phyloP scores from a whole-genome alignment of 352 stramenopile species.

The Pythium aquatile region DNA sequence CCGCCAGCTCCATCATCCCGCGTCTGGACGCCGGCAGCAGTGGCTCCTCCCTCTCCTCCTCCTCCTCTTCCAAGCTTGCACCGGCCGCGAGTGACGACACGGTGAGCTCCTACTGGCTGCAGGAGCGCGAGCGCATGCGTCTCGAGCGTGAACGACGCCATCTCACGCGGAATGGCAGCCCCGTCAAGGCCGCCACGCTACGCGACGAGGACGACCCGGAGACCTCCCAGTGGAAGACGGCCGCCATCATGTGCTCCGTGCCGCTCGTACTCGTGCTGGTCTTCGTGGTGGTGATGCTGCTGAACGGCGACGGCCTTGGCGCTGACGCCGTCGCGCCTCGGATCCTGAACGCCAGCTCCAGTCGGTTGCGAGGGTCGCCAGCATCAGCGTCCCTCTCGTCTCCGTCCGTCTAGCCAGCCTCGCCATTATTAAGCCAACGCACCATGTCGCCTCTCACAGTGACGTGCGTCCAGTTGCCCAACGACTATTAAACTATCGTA shows the following conservation, averaged over 20 bases:
- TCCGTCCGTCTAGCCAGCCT: neutral
- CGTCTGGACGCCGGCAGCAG: neutral
- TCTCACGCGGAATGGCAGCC: conserved; percentile 17
- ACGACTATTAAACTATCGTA: conserved; percentile 27
- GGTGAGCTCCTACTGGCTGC: conserved; percentile 76
- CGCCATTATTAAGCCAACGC: neutral
- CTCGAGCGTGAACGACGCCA: conserved; percentile 20
- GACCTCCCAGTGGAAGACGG: conserved; percentile 37
- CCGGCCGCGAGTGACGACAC: neutral
- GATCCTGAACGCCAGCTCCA: conserved; percentile 6
- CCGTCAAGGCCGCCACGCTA: conserved; percentile 20
- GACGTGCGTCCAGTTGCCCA: neutral
- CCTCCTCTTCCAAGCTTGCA: conserved; percentile 2
- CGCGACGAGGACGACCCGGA: conserved; percentile 13
- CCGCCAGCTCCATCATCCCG: neutral
- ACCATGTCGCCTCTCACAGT: too few species aligned
- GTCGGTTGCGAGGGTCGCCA: conserved; percentile 20
- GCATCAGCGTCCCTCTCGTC: neutral
- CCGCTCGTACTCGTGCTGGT: conserved; percentile 54
- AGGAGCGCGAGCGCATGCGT: conserved; percentile 61
- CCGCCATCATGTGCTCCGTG: conserved; percentile 69
- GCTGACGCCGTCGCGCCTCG: conserved; percentile 19
- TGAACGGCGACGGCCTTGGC: conserved; percentile 32
- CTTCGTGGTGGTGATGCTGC: conserved; percentile 57
- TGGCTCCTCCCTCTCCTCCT: too few species aligned